Conservation (phyloP, 2,329 filamentous ascomycete genomes). For the Conoideocrella luteorostrata region DNA sequence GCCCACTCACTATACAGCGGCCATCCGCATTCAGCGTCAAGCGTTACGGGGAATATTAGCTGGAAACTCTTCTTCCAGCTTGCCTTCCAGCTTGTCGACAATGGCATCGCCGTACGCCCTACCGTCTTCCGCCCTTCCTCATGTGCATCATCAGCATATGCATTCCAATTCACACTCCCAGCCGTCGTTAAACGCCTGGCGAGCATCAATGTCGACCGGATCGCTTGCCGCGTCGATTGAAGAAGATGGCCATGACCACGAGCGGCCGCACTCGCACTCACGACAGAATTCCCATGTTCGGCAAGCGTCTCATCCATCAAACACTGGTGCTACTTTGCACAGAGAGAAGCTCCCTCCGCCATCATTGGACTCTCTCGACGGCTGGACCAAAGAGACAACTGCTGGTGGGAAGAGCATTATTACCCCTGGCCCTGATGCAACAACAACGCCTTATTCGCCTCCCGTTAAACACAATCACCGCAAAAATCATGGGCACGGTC, state of each 20-base stretch:
- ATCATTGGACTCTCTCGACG: conserved; percentile 27
- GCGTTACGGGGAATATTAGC: background rate
- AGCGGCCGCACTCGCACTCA: conserved; percentile 19
- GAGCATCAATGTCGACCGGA: conserved; percentile 27
- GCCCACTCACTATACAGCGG: conserved; percentile 10
- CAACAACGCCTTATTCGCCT: conserved; percentile 20
- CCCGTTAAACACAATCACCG: conserved; percentile 13
- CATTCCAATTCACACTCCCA: conserved; percentile 34
- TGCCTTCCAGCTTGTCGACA: conserved; percentile 1
- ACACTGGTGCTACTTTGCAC: conserved; percentile 18
- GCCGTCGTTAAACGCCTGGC: conserved; percentile 33
- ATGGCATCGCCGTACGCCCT: conserved; percentile 50
- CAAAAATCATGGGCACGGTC: conserved; percentile 11
- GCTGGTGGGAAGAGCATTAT: conserved; percentile 35
- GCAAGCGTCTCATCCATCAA: conserved; percentile 24
- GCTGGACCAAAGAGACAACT: conserved; percentile 35
- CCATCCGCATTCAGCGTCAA: conserved; percentile 9
- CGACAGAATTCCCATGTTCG: conserved; percentile 24
- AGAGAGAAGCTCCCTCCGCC: conserved; percentile 26
- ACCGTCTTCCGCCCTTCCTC: conserved; percentile 44
- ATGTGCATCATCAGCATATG: conserved; percentile 37
- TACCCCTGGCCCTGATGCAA: conserved; percentile 23
- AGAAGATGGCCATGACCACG: conserved; percentile 21
- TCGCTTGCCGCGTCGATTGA: conserved; percentile 25
- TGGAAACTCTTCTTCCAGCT: background rate